Conservation (phyloP, 2,329 filamentous ascomycete genomes). For the Calonectria pseudoturangicola region DNA sequence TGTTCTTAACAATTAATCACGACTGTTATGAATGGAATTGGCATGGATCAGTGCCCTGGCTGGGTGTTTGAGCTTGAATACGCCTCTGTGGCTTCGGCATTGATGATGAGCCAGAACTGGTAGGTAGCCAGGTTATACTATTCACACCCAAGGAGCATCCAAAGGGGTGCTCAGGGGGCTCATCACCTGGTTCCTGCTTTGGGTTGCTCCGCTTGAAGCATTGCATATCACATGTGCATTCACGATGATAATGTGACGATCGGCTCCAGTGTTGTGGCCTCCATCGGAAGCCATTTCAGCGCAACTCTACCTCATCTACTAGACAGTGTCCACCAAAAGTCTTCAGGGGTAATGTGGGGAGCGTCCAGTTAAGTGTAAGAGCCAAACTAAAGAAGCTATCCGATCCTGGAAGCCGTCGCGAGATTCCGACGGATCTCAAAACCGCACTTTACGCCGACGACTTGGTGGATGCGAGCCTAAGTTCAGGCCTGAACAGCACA, state of each 20-base stretch:
- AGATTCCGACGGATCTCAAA: constrained; percentile 33
- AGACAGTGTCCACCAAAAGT: constrained; percentile 40
- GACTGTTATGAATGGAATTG: background rate
- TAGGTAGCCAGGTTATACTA: background rate
- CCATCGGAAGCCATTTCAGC: constrained; percentile 16
- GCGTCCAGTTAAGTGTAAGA: constrained; percentile 37
- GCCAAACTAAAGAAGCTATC: constrained; percentile 33
- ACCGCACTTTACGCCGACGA: constrained; percentile 2
- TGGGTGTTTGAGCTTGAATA: background rate
- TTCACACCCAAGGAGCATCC: constrained; percentile 2
- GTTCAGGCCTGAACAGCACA: background rate
- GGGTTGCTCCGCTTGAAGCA: constrained; percentile 14
- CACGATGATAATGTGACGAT: constrained; percentile 21
- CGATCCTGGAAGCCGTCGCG: constrained; percentile 29
- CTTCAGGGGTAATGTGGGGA: constrained; percentile 41
- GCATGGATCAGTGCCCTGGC: background rate
- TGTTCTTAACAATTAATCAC: background rate
- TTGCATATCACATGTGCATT: constrained; percentile 38
- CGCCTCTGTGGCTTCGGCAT: background rate
- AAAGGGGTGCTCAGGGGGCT: background rate
- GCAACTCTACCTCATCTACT: constrained; percentile 35
- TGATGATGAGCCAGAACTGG: background rate
- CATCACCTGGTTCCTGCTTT: constrained; percentile 26
- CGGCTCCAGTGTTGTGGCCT: background rate
- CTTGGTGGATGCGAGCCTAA: constrained; percentile 9